phyloP scores from a whole-genome alignment of 108 stramenopile genomes.

The Poteriospumella lacustris region DNA sequence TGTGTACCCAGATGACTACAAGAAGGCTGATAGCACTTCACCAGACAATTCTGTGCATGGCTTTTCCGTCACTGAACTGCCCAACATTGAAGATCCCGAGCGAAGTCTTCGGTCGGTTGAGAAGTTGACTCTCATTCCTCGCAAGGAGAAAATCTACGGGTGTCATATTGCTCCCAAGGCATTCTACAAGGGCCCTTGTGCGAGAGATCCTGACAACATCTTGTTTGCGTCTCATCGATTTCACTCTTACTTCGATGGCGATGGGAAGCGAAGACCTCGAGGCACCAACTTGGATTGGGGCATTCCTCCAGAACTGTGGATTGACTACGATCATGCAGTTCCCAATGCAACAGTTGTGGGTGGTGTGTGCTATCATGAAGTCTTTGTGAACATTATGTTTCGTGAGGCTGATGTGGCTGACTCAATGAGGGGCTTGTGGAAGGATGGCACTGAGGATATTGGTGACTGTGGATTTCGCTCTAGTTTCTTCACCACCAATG shows the following conservation, averaged over 20 bases:
- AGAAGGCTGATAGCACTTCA: slow-evolving; percentile 3
- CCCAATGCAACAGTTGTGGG: background rate
- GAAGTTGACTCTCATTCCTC: slow-evolving; percentile 8
- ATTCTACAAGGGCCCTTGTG: slow-evolving; percentile 2
- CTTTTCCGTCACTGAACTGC: slow-evolving; percentile 3
- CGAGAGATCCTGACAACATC: background rate
- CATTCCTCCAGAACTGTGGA: background rate
- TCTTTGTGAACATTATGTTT: slow-evolving; percentile 9
- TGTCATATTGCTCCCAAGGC: slow-evolving; percentile 8
- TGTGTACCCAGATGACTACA: slow-evolving; percentile 8
- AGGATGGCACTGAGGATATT: slow-evolving; percentile 8
- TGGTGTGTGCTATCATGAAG: background rate
- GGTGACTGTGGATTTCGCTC: background rate
- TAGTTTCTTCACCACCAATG: slow-evolving; percentile 9
- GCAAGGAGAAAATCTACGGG: background rate
- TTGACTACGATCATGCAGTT: background rate
- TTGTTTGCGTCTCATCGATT: background rate
- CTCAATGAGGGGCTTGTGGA: background rate
- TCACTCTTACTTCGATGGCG: background rate
- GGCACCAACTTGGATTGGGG: background rate
- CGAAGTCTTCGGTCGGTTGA: background rate
- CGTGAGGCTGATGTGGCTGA: background rate
- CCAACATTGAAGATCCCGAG: background rate
- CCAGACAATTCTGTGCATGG: slow-evolving; percentile 8
- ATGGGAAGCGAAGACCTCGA: slow-evolving; percentile 12